Percentiles rank a stretch among this genome's conserved stretches.
Evolutionary conservation across 306 rosid genomes (phyloP).

Genomic region (Sesbania bispinosa): DNA sequence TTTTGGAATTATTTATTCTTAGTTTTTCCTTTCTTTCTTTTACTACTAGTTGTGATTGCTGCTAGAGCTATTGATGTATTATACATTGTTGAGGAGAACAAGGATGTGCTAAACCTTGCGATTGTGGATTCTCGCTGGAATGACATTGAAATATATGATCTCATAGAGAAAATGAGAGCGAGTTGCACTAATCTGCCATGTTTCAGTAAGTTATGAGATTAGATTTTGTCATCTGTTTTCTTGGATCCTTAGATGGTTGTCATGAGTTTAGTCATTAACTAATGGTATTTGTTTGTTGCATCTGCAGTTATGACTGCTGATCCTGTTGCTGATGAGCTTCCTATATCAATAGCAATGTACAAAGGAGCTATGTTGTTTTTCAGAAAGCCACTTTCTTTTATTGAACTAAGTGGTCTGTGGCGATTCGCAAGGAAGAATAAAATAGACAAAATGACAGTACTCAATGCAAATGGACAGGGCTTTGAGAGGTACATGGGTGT

Average conservation of each 20-base stretch:
- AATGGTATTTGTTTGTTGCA: not conserved
- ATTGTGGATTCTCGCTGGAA: too few relatives aligned
- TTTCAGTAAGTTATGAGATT: constrained; percentile 37
- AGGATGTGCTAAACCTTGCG: too few relatives aligned
- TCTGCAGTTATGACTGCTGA: constrained; percentile 44
- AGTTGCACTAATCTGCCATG: constrained; percentile 24
- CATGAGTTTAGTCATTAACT: not conserved
- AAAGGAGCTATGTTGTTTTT: constrained; percentile 38
- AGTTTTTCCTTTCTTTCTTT: not conserved
- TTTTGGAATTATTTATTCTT: not conserved
- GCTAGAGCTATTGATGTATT: constrained; percentile 38
- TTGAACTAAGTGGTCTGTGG: constrained; percentile 34
- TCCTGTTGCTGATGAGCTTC: constrained; percentile 2
- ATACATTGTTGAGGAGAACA: too few relatives aligned
- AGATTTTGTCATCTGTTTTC: not conserved
- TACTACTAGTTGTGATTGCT: constrained; percentile 39
- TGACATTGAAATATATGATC: too few relatives aligned
- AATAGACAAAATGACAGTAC: not conserved
- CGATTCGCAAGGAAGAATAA: constrained; percentile 22
- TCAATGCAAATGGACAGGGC: not conserved
- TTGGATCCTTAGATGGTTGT: not conserved
- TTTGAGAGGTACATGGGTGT: not conserved
- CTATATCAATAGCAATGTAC: constrained; percentile 2
- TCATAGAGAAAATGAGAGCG: constrained; percentile 33
- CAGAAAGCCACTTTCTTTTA: constrained; percentile 27